Evolutionary conservation across 345 rosid species (phyloP).

Genomic region (Moricandia arvensis): DNA sequence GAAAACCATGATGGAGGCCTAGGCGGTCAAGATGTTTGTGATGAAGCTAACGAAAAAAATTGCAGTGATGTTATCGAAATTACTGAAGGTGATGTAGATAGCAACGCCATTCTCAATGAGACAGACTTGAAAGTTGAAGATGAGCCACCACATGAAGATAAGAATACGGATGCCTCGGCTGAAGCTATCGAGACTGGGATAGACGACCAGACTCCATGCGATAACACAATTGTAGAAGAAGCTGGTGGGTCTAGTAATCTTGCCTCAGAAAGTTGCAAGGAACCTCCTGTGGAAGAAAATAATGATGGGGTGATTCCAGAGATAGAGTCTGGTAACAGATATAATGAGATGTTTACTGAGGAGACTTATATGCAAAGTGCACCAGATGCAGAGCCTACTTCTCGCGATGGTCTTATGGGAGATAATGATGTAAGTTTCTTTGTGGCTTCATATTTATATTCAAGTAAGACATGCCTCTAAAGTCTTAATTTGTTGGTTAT

Average conservation of each 20-base stretch:
- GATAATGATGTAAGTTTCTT: slow-evolving; percentile 52
- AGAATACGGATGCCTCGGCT: slow-evolving; percentile 38
- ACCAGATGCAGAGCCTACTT: slow-evolving; percentile 37
- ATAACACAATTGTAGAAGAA: slow-evolving; percentile 36
- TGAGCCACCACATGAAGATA: slow-evolving; percentile 43
- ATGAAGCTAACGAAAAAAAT: neutral
- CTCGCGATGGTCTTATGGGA: slow-evolving; percentile 32
- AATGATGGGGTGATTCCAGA: slow-evolving; percentile 39
- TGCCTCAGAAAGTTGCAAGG: slow-evolving; percentile 41
- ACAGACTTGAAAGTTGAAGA: slow-evolving; percentile 38
- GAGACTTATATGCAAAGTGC: slow-evolving; percentile 42
- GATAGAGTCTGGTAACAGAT: slow-evolving; percentile 42
- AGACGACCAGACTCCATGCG: slow-evolving; percentile 32
- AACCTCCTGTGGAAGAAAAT: slow-evolving; percentile 36
- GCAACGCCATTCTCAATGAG: slow-evolving; percentile 34
- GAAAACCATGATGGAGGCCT: slow-evolving; percentile 27
- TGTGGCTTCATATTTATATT: slow-evolving; percentile 15
- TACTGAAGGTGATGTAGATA: slow-evolving; percentile 34
- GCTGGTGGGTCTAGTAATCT: slow-evolving; percentile 32
- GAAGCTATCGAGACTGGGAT: slow-evolving; percentile 34
- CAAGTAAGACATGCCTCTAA: slow-evolving; percentile 19
- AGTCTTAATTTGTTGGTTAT: neutral
- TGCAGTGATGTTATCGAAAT: slow-evolving; percentile 22
- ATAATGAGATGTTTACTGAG: slow-evolving; percentile 35
- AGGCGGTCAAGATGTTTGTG: slow-evolving; percentile 35